Conservation (phyloP, 139 green algal genomes). For the Haematococcus lacustris region DNA sequence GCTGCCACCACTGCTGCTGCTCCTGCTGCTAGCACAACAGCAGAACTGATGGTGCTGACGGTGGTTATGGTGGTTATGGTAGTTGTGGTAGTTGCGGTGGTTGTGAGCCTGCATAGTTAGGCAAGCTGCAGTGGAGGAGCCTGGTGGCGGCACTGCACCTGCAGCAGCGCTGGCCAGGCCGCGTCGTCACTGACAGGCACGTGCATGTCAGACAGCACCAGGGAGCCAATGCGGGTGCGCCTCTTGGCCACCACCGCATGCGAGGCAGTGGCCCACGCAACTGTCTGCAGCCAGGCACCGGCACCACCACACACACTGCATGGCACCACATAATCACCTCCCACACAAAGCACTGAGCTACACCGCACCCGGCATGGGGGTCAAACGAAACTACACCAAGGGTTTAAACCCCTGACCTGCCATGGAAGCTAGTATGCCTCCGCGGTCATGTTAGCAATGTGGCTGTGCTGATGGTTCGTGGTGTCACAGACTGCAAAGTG, state of each 20-base stretch:
- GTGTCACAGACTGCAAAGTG: too few species aligned
- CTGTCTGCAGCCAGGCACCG: too few species aligned
- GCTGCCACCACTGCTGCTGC: background rate
- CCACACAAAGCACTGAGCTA: too few species aligned
- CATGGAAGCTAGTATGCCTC: too few species aligned
- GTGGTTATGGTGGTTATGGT: too few species aligned
- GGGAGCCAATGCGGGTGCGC: constrained; percentile 31
- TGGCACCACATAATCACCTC: too few species aligned
- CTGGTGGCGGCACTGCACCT: constrained; percentile 13
- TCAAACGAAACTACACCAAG: too few species aligned
- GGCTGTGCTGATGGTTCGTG: too few species aligned
- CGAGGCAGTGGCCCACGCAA: constrained; percentile 36
- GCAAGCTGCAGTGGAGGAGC: background rate
- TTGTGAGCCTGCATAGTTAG: background rate
- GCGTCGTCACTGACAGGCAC: constrained; percentile 20
- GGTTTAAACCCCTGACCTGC: too few species aligned
- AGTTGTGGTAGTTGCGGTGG: background rate
- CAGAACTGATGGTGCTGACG: background rate
- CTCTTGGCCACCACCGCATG: constrained; percentile 37
- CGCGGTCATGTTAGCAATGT: too few species aligned
- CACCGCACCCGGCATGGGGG: too few species aligned
- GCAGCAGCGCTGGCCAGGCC: constrained; percentile 36
- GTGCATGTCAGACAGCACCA: constrained; percentile 37
- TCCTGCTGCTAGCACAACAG: background rate
- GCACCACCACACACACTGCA: background rate